Evolutionary conservation across 1,284 basidiomycete genomes (phyloP).

Genomic region (Peniophora sp.): DNA sequence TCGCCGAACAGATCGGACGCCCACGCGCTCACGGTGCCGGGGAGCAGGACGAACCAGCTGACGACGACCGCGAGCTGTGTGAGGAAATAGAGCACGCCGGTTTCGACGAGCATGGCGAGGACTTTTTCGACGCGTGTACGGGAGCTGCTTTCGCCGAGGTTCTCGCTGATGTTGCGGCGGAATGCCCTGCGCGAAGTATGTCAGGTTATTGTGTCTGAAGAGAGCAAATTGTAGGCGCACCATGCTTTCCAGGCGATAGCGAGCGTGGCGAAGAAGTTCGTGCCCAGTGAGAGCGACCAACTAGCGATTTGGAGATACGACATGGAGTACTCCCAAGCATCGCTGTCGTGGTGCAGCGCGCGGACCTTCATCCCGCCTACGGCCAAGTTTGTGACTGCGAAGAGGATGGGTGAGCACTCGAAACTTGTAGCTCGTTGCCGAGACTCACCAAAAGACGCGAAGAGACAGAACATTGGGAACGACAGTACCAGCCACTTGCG

Average conservation of each 20-base stretch:
- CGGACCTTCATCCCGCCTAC: not conserved
- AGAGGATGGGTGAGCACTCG: not conserved
- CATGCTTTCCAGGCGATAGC: not conserved
- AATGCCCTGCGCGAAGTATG: not conserved
- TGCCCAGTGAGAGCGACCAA: not conserved
- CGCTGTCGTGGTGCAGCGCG: not conserved
- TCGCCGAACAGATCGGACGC: not conserved
- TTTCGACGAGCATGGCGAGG: not conserved
- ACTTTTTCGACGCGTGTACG: not conserved
- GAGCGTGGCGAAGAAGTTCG: not conserved
- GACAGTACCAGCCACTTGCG: not conserved
- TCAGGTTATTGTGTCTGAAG: not conserved
- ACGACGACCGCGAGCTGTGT: not conserved
- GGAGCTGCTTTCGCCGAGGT: not conserved
- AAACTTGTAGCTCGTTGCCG: not conserved
- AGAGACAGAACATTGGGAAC: not conserved
- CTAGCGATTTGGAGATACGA: not conserved
- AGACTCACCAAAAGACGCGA: not conserved
- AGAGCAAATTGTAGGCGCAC: not conserved
- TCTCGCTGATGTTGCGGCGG: not conserved
- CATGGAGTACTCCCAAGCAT: not conserved
- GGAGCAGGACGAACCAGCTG: not conserved
- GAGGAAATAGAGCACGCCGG: not conserved
- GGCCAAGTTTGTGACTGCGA: not conserved
- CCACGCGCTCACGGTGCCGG: not conserved